phyloP scores from a whole-genome alignment of 2,329 filamentous ascomycete species.

The Balansia obtecta region DNA sequence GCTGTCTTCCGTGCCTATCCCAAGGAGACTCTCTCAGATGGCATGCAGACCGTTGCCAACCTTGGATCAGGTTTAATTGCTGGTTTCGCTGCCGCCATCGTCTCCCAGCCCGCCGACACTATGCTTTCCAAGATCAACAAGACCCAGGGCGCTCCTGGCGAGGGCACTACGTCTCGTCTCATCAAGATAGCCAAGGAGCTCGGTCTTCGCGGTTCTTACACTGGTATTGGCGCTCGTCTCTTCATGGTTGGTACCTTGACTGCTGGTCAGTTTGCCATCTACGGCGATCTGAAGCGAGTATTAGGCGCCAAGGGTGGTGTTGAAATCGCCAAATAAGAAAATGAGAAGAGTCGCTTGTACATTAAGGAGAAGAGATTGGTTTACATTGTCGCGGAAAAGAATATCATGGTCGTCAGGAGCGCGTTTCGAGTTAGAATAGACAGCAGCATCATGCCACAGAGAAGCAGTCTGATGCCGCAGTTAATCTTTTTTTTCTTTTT shows the following conservation, averaged over 20 bases:
- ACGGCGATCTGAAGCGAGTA: conserved; percentile 60
- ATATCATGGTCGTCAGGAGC: no score
- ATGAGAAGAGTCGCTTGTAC: no score
- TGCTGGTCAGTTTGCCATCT: conserved; percentile 80
- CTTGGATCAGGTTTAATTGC: conserved; percentile 42
- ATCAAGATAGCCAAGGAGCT: conserved; percentile 85
- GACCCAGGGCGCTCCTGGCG: conserved; percentile 76
- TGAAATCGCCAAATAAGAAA: conserved; percentile 14
- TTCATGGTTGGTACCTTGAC: conserved; percentile 58
- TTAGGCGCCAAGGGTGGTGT: conserved; percentile 23
- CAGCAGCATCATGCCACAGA: not conserved
- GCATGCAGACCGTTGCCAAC: conserved; percentile 69
- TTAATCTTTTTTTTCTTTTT: no score
- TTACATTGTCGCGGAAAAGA: no score
- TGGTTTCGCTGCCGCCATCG: conserved; percentile 73
- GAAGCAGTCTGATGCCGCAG: not conserved
- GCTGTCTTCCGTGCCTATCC: conserved; percentile 54
- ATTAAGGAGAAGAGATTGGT: no score
- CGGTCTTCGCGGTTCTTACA: conserved; percentile 64
- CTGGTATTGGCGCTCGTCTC: conserved; percentile 64
- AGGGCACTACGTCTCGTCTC: conserved; percentile 67
- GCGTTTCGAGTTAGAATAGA: no score
- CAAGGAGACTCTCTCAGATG: conserved; percentile 56
- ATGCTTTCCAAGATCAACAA: conserved; percentile 97
- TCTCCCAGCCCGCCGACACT: conserved; percentile 85